Evolutionary conservation across 306 rosid genomes (phyloP), one percentile per base, ranked within the genome.

Genomic region (Rosa chinensis): DNA sequence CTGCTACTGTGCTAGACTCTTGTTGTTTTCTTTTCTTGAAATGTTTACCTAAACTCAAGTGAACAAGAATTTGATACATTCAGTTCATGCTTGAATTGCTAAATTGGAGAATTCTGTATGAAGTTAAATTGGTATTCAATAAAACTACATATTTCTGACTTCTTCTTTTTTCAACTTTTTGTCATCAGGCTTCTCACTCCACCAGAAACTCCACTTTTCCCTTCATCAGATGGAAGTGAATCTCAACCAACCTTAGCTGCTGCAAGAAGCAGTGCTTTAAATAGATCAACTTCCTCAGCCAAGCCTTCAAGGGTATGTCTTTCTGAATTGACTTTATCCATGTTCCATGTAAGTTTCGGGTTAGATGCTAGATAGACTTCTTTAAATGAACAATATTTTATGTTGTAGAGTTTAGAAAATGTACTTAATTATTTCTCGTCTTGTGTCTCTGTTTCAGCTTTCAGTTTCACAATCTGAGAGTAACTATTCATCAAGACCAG

Each of bases 171-270:
- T 45, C 11, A 49, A 39, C 71, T 87, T 66, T 71, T 11, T 85
- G 79, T 82, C 77, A 50, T 53, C 83, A 95, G 99, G 99, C 99
- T 95, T 84, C 99, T 95, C 77, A 90, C 99, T 79, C 99, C 99
- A 72, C 99, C 99, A 8, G 99, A 91, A 75, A 95, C 99, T 48
- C 98, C 99, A 39, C 86, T 88, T 75, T 83, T 89, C 74, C 92
- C 90, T 85, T 70, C 96, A 66, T 86, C 92, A 35, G 94, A 88
- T 75, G 86, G 88, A 69, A 85, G 39, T 68, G 97, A 92, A 79
- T 72, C 89, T 72, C 92, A 87, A 45, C 58, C 86, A 48, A 72
- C 86, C 58, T 53, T 82, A 10, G 90, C 66, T 11, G 89, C 93
- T 76, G 86, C 92, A 48, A 85, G 94, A 79, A 81, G 85, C 78